phyloP scores from a whole-genome alignment of 495 filamentous ascomycete species.

The Cercophora scortea region DNA sequence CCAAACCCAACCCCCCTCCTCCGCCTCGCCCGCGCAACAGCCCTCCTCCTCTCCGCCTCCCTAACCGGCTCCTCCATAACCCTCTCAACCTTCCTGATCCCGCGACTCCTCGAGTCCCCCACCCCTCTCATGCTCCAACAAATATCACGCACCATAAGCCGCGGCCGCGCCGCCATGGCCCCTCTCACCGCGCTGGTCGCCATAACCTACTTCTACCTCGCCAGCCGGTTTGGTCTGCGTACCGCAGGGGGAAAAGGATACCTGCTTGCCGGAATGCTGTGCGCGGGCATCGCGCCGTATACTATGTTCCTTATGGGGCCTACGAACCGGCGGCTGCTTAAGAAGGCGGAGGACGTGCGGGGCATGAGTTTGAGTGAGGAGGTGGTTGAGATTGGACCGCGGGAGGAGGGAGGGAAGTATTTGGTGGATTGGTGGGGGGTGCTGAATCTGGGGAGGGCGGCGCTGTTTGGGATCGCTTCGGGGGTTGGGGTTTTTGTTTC shows the following conservation, averaged over 20 bases:
- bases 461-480: conserved; percentile 15
- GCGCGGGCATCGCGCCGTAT: conserved; percentile 41
- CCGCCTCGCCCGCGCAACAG: conserved; percentile 37
- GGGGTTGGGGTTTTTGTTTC: conserved; percentile 11
- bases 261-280: conserved; percentile 30
- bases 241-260: conserved; percentile 23
- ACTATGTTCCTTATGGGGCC: conserved; percentile 35
- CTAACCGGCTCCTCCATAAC: conserved; percentile 32
- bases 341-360: conserved; percentile 23
- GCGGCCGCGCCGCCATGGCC: conserved; percentile 27
- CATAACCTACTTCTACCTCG: conserved; percentile 36
- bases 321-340: conserved; percentile 35
- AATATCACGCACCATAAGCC: conserved; percentile 33
- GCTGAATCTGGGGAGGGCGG: conserved; percentile 41
- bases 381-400: conserved; percentile 1
- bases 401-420: conserved; percentile 25
- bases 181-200: conserved; percentile 22
- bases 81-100: conserved; percentile 36
- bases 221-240: conserved; percentile 5
- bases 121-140: conserved; percentile 42
- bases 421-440: conserved; percentile 49
- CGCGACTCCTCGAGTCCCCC: conserved; percentile 45
- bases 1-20: conserved; percentile 9
- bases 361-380: neutral
- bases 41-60: conserved; percentile 39